These are phyloP conservation scores for Agrostemma githago DNA, from an alignment of 148 eudicot genomes.

Conservation along the genomic window DNA sequence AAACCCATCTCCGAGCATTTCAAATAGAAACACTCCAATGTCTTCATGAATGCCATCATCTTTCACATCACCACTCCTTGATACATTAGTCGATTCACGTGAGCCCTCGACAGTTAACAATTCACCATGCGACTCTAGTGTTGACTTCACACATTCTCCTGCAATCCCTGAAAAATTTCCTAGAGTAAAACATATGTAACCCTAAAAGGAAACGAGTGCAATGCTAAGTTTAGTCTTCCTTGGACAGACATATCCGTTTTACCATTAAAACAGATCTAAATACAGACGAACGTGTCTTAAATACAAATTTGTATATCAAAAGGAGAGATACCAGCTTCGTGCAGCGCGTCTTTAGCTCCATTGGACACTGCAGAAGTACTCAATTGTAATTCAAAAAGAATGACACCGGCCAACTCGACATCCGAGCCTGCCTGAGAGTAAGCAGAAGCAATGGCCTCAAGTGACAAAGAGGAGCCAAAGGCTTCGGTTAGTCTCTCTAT, in stretches of 20 bases:
- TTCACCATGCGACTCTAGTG: conserved; percentile 1
- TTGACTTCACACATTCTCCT: conserved; percentile 12
- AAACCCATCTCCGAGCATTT: conserved; percentile 81
- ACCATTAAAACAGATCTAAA: too few species aligned
- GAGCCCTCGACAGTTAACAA: conserved; percentile 3
- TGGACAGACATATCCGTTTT: too few species aligned
- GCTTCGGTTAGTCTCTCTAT: conserved; percentile 54
- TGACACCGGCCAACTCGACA: conserved; percentile 41
- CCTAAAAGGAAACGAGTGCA: not conserved
- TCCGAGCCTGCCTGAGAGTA: conserved; percentile 50
- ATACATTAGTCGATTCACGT: conserved; percentile 5
- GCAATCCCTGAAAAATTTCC: not conserved
- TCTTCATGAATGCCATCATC: conserved; percentile 35
- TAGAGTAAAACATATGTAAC: not conserved
- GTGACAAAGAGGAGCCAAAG: conserved; percentile 59
- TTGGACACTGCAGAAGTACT: conserved; percentile 24
- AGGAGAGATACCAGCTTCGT: conserved; percentile 6
- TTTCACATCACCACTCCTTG: conserved; percentile 8
- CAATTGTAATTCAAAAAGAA: conserved; percentile 40
- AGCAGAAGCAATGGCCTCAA: conserved; percentile 54
- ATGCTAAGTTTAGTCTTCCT: not conserved
- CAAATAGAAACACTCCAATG: conserved; percentile 51
- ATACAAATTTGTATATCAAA: too few species aligned
- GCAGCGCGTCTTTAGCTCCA: conserved; percentile 21
- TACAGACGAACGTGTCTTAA: too few species aligned